Evolutionary conservation across 1,284 basidiomycete species (phyloP), one percentile per base, ranked within the genome.

Genomic region (Cystobasidium slooffiae): DNA sequence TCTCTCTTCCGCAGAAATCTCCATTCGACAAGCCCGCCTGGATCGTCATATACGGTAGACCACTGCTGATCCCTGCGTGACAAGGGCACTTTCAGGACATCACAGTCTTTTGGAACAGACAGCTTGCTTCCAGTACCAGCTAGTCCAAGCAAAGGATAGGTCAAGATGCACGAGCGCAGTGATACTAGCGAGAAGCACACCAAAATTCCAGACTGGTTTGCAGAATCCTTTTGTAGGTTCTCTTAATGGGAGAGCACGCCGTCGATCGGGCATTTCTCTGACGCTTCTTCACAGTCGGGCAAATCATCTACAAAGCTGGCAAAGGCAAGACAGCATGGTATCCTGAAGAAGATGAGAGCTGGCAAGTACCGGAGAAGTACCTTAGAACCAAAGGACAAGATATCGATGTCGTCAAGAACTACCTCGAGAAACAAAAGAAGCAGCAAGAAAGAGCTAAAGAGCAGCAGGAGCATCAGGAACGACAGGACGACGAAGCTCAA

Each of bases 141-240:
- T 31, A 31, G 31, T 31, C 31, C 31, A 31, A 31, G 31, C 31
- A 18, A 20, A 53, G n/a, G 20, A 10, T 53, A 18, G 5, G 12
- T 61, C 53, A 61, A 49, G n/a, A 65, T 52, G 59, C 61, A 62
- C 72, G 64, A 74, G 46, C 41, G 56, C 16, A 68, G 46, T 39
- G 31, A 14, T 9, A 66, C 31, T 4, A 9, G 44, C 58, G 52
- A 62, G n/a, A 67, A 52, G 59, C 72, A 74, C 52, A 52, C 72
- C 0, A 39, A 51, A 18, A 16, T 55, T 12, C 52, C 61, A 2
- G 72, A 74, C 62, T 74, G 72, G 72, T 74, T 74, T 52, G 39
- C 64, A 37, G 72, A 74, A 44, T 67, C 63, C 9, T 74, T 74
- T 31, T 43, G 64, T 74, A 39, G 24, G 72, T 51, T 31, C 31